A percentile compares a stretch with the other conserved stretches of the same genome.
phyloP scores from a whole-genome alignment of 371 early-diverging fungal genomes.

The Rhizomucor pusillus region DNA sequence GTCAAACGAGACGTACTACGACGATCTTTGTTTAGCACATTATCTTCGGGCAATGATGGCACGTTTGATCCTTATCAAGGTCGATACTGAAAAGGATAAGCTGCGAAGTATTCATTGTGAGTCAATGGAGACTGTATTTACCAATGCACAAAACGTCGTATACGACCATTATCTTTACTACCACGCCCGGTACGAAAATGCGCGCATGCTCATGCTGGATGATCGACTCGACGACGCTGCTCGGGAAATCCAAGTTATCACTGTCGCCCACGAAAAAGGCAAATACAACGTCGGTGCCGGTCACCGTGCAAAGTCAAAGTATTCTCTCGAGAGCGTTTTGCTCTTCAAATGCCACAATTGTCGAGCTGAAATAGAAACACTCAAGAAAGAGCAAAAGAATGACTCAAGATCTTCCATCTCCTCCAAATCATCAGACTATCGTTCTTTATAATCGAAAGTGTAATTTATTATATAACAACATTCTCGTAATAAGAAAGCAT shows the following conservation, averaged over 20 bases:
- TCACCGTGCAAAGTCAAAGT: constrained; percentile 29
- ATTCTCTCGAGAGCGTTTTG: constrained; percentile 29
- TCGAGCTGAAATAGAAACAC: constrained; percentile 14
- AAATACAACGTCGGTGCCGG: constrained; percentile 23
- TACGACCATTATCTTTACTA: constrained; percentile 57
- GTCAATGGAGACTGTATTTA: constrained; percentile 27
- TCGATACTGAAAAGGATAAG: constrained; percentile 5
- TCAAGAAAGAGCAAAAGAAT: not conserved
- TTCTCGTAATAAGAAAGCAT: too few species aligned
- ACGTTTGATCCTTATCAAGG: constrained; percentile 20
- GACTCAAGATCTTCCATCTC: too few species aligned
- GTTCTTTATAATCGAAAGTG: too few species aligned
- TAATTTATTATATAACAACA: too few species aligned
- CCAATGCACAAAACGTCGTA: constrained; percentile 29
- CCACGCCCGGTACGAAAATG: constrained; percentile 52
- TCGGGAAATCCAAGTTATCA: constrained; percentile 29
- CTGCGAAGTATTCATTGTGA: constrained; percentile 11
- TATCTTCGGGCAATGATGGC: constrained; percentile 52
- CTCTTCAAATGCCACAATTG: constrained; percentile 35
- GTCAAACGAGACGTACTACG: constrained; percentile 20
- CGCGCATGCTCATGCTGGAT: constrained; percentile 33
- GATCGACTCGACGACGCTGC: constrained; percentile 32
- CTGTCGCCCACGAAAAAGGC: constrained; percentile 16
- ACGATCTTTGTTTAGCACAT: constrained; percentile 64
- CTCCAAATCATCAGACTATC: too few species aligned